Conservation (phyloP, 768 basidiomycete genomes). For the Panus rudis region DNA sequence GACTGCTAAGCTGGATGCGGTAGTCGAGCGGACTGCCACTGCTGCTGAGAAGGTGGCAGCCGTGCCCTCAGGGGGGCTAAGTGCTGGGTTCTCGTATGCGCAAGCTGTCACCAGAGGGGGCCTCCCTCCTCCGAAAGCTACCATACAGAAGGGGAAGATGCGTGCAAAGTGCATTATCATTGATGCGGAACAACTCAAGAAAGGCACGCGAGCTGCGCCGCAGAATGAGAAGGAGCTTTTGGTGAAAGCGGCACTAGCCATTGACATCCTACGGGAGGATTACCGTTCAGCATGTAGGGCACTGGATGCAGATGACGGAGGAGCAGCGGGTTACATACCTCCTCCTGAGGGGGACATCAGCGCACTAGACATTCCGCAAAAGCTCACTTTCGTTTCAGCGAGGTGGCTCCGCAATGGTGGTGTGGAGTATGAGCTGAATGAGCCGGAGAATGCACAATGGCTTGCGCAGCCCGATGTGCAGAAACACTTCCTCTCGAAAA, state of each 20-base stretch:
- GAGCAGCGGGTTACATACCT: too few species aligned
- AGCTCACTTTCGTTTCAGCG: neutral
- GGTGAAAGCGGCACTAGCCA: conserved; percentile 13
- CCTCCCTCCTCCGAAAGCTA: neutral
- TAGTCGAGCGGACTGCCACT: neutral
- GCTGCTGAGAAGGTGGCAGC: neutral
- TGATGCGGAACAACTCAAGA: neutral
- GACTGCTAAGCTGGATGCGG: neutral
- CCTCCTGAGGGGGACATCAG: too few species aligned
- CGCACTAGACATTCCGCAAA: neutral
- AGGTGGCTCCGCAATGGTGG: conserved; percentile 8
- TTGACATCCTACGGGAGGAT: conserved; percentile 3
- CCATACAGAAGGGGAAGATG: neutral
- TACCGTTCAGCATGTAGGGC: neutral
- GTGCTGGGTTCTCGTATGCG: neutral
- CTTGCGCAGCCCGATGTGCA: too few species aligned
- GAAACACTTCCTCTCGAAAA: neutral
- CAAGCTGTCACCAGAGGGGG: neutral
- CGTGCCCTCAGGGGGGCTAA: too few species aligned
- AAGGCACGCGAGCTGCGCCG: neutral
- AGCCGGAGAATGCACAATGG: conserved; percentile 13
- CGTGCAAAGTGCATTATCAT: neutral
- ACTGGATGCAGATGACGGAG: too few species aligned
- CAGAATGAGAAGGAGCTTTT: conserved; percentile 10
- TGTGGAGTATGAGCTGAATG: conserved; percentile 12